Percentiles rank a stretch among this genome's conserved stretches.
phyloP scores from a whole-genome alignment of 139 green algal genomes.

The Pleodorina starrii region DNA sequence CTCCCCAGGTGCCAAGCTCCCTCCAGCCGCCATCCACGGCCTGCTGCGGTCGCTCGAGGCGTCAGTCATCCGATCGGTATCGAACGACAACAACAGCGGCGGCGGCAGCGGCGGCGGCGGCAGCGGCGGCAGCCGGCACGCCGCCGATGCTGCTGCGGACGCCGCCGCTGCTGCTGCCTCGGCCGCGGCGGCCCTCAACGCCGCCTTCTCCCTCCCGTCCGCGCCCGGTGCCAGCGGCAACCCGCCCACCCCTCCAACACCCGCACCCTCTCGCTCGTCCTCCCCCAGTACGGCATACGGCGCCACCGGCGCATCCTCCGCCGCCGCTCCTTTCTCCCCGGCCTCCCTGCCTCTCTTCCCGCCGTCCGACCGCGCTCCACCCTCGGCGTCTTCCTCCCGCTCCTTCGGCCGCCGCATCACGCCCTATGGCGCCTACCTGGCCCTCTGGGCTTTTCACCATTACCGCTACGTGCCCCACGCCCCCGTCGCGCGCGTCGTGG shows the following conservation, averaged over 20 bases:
- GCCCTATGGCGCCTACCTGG: not conserved
- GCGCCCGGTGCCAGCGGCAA: not conserved
- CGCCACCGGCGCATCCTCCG: not conserved
- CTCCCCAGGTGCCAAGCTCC: slow-evolving; percentile 14
- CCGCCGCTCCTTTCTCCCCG: not conserved
- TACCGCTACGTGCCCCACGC: not conserved
- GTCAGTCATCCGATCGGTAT: not conserved
- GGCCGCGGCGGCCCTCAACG: not conserved
- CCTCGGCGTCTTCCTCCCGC: not conserved
- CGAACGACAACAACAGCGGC: not conserved
- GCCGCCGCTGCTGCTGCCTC: not conserved
- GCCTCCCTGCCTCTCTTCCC: not conserved
- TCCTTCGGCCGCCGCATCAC: not conserved
- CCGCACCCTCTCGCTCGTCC: not conserved
- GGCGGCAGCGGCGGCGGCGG: not conserved
- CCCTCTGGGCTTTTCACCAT: slow-evolving; percentile 15
- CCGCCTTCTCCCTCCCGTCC: slow-evolving; percentile 4
- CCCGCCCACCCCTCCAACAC: not conserved
- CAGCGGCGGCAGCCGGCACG: not conserved
- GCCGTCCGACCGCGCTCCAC: not conserved
- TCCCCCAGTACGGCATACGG: not conserved
- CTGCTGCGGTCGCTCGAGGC: not conserved
- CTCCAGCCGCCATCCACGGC: not conserved
- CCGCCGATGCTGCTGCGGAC: not conserved
- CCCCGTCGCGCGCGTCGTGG: not conserved